These are phyloP conservation scores for Cetraspora pellucida DNA, from an alignment of 192 early-diverging fungal genomes.

Conservation along the genomic window DNA sequence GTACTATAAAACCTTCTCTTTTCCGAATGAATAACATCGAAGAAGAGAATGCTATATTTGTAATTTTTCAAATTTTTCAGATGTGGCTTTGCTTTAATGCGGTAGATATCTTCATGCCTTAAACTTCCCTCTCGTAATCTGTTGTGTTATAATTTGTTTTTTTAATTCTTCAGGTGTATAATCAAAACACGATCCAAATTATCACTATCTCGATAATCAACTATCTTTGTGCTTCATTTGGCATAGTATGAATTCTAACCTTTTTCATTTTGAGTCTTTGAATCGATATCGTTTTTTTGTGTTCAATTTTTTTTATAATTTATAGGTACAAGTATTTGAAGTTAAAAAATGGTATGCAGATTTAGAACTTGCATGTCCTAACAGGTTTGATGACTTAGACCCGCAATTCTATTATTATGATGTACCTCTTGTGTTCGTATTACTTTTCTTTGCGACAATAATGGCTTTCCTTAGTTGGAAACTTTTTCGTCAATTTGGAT, in stretches of 20 bases:
- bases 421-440: conserved; percentile 58
- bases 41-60: conserved; percentile 21
- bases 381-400: too few species aligned
- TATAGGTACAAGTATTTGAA: conserved; percentile 14
- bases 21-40: neutral
- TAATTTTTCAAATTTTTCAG: conserved; percentile 24
- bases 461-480: conserved; percentile 59
- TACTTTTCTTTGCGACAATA: conserved; percentile 49
- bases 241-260: neutral
- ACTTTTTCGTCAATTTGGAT: conserved; percentile 56
- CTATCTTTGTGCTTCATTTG: neutral
- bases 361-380: neutral
- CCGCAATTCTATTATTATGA: conserved; percentile 32
- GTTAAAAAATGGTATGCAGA: neutral
- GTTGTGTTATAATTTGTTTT: neutral
- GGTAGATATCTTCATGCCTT: neutral
- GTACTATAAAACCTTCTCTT: neutral
- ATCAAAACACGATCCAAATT: conserved; percentile 17
- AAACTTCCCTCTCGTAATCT: neutral
- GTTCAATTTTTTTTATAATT: neutral
- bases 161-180: neutral
- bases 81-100: conserved; percentile 14
- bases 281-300: neutral
- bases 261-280: neutral
- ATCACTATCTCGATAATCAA: neutral